Evolutionary conservation across 2,329 filamentous ascomycete genomes (phyloP).

Genomic region (Alternaria gansuensis): DNA sequence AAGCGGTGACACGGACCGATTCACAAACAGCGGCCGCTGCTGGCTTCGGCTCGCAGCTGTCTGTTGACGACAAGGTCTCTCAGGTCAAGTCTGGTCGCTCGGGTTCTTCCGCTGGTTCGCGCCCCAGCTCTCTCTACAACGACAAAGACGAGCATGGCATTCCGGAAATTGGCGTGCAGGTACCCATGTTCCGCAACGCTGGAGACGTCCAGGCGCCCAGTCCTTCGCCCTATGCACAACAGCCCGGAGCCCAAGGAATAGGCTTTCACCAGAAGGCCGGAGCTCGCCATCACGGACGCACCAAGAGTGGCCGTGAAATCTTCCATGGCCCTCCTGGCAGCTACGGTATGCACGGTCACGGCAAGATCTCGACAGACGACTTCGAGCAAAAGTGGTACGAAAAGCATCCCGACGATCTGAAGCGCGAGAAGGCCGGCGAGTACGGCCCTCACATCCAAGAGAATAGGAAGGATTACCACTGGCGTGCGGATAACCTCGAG

Average conservation of each 20-base stretch:
- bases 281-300: conserved; percentile 69
- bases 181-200: conserved; percentile 91
- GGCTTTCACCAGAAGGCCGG: conserved; percentile 63
- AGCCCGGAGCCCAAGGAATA: conserved; percentile 55
- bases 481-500: conserved; percentile 90
- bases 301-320: conserved; percentile 74
- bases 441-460: conserved; percentile 68
- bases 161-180: conserved; percentile 88
- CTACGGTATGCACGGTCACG: conserved; percentile 92
- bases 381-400: conserved; percentile 92
- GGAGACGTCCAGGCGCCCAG: conserved; percentile 97
- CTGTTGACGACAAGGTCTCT: conserved; percentile 42
- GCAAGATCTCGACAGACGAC: conserved; percentile 76
- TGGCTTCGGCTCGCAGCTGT: conserved; percentile 74
- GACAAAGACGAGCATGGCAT: conserved; percentile 82
- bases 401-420: conserved; percentile 83
- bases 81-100: conserved; percentile 41
- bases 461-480: conserved; percentile 76
- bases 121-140: conserved; percentile 64
- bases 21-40: conserved; percentile 86
- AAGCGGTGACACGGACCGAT: conserved; percentile 87
- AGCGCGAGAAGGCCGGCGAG: conserved; percentile 75
- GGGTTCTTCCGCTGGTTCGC: conserved; percentile 53
- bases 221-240: conserved; percentile 66
- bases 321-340: conserved; percentile 82